phyloP scores from a whole-genome alignment of 164 flowering plant genomes.

The Aristolochia fimbriata region DNA sequence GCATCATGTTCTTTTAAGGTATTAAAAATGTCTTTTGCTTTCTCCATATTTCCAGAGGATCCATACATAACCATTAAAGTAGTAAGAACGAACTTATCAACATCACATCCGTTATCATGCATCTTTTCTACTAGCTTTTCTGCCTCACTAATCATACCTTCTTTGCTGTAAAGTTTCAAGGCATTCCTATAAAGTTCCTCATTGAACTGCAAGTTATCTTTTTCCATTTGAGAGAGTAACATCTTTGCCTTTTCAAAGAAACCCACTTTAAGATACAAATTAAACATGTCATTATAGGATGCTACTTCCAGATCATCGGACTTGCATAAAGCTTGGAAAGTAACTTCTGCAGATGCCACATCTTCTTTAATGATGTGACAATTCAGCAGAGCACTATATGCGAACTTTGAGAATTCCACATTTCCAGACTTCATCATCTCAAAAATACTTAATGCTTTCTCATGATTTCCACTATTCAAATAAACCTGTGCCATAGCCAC shows the following conservation, averaged over 20 bases:
- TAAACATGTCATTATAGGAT: constrained; percentile 60
- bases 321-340: constrained; percentile 59
- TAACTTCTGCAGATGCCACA: constrained; percentile 52
- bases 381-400: constrained; percentile 47
- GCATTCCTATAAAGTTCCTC: constrained; percentile 53
- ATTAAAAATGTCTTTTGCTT: constrained; percentile 17
- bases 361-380: constrained; percentile 62
- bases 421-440: constrained; percentile 60
- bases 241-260: constrained; percentile 53
- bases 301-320: constrained; percentile 56
- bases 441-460: constrained; percentile 46
- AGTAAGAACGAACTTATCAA: constrained; percentile 33
- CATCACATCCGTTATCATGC: constrained; percentile 14
- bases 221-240: constrained; percentile 42
- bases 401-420: constrained; percentile 61
- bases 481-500: constrained; percentile 87
- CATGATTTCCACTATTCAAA: constrained; percentile 46
- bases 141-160: constrained; percentile 54
- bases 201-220: constrained; percentile 49
- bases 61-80: constrained; percentile 27
- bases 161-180: constrained; percentile 53
- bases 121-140: constrained; percentile 47
- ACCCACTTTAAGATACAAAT: constrained; percentile 46
- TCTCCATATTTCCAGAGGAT: constrained; percentile 15
- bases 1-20: constrained; percentile 27